These are phyloP conservation scores for Platanthera guangdongensis DNA, from an alignment of 106 monocot genomes.

Conservation along the genomic window DNA sequence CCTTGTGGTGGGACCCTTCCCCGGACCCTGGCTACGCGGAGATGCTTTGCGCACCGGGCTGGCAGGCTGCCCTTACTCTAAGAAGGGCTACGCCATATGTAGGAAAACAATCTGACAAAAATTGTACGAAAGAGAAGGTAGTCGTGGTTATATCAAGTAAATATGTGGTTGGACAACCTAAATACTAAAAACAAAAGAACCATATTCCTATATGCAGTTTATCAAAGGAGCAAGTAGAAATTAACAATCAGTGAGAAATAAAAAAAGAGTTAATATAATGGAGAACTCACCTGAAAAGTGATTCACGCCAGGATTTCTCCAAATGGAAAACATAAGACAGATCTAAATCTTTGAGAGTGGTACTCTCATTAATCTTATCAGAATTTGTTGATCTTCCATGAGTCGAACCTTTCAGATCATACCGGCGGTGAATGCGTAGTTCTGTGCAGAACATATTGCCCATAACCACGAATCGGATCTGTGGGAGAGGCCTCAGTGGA, in stretches of 20 bases:
- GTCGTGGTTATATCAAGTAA: background rate
- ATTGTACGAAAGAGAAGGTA: background rate
- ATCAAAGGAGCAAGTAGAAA: background rate
- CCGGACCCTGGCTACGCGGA: too few species aligned
- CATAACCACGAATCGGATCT: conserved; percentile 98
- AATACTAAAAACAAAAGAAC: too few species aligned
- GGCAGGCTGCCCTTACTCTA: too few species aligned
- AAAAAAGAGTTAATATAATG: background rate
- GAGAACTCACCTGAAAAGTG: conserved; percentile 66
- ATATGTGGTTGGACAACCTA: background rate
- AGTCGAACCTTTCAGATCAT: conserved; percentile 91
- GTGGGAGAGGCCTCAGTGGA: conserved; percentile 9
- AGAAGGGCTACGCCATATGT: too few species aligned
- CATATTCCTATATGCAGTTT: background rate
- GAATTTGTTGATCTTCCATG: conserved; percentile 70
- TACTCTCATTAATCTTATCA: conserved; percentile 58
- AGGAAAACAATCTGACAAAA: background rate
- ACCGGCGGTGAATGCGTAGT: conserved; percentile 68
- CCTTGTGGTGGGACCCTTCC: too few species aligned
- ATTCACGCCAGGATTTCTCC: conserved; percentile 88
- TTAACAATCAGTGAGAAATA: background rate
- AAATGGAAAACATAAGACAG: conserved; percentile 76
- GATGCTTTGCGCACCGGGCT: too few species aligned
- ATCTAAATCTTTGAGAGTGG: conserved; percentile 93
- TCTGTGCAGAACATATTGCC: conserved; percentile 99